Evolutionary conservation across 2,329 filamentous ascomycete genomes (phyloP), one percentile per base, ranked within the genome.

Genomic region (Nemania bipapillata): DNA sequence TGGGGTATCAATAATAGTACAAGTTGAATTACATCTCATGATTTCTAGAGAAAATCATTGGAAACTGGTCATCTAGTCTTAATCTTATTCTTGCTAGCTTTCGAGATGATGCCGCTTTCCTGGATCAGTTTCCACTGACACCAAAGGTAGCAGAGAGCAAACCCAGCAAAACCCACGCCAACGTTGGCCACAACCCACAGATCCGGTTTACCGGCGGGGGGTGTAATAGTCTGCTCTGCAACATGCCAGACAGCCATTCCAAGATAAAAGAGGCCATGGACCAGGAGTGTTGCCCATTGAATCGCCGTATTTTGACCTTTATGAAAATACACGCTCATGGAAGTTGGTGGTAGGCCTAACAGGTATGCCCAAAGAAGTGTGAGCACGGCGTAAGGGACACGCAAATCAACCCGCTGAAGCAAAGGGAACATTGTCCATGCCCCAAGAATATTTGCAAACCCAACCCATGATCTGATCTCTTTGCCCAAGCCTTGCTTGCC

Each of bases 341-440:
- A 91, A 1, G 90, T 89, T 0, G 94, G 94, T 1, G 95, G 94
- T 1, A 98, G 85, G 1, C 94, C 95, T 9, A 99, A 84, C 1
- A 99, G 86, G 77, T 96, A 98, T 0, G 93, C 91, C 95, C 96
- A 99, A 0, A 99, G 86, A 1, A 95, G 83, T 0, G 92, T 92
- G 32, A 98, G 82, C 12, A 97, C 91, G 40, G 89, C 87, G 77
- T 99, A 99, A 0, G 96, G 96, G 9, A 97, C 85, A 12, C 87
- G 85, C 8, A 99, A 84, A 50, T 94, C 92, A 66, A 98, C 96
- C 54, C 95, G 89, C 75, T 91, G 89, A 40, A 99, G 87, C 6
- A 99, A 84, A 0, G 96, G 96, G 77, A 93, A 99, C 87, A 98
- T 91, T 5, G 96, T 98, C 93, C 94, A 97, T 35, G 88, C 88